Evolutionary conservation across 2,329 filamentous ascomycete species (phyloP), one percentile per base, ranked within the genome.

Genomic region (Aspergillus pseudotamarii): DNA sequence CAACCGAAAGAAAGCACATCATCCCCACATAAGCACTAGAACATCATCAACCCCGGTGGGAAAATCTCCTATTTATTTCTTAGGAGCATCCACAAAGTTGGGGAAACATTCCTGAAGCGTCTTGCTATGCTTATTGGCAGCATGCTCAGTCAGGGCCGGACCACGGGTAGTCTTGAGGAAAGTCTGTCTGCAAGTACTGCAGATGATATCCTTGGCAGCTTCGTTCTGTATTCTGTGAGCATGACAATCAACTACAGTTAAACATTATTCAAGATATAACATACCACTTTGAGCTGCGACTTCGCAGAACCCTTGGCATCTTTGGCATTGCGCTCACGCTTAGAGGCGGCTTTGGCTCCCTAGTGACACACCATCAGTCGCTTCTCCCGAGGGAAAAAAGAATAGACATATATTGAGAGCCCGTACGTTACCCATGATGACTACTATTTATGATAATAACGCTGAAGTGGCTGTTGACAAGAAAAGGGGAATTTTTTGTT

Each of bases 381-480:
- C 26, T 50, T 50, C 46, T 41, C 38, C 19, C 8, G 2, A 19
- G 38, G 26, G 16, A 26, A 50, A 50, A 9, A 5, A 16, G 8
- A 3, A 10, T 4, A 50, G 16, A 50, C 16, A 48, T 50, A 50
- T 50, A n/a, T 30, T n/a, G 46, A n/a, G 38, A n/a, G 38, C 38
- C 38, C 46, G 30, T 50, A 50, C 46, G 46, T 50, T 50, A 28
- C 46, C 46, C 46, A 50, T 50, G 46, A 50, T 50, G 46, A 50
- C 6, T 50, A 50, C 6, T 50, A 6, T 26, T 50, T 16, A 26
- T 50, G 26, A 41, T n/a, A 19, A 41, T n/a, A n/a, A 16, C 8
- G 12, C 23, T 48, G 45, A 46, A 46, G 9, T 48, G 21, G 45
- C 21, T 23, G 23, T 26, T 28, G 23, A 4, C 26, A 26, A 48